phyloP scores from a whole-genome alignment of 345 rosid species.

The Combretum micranthum region DNA sequence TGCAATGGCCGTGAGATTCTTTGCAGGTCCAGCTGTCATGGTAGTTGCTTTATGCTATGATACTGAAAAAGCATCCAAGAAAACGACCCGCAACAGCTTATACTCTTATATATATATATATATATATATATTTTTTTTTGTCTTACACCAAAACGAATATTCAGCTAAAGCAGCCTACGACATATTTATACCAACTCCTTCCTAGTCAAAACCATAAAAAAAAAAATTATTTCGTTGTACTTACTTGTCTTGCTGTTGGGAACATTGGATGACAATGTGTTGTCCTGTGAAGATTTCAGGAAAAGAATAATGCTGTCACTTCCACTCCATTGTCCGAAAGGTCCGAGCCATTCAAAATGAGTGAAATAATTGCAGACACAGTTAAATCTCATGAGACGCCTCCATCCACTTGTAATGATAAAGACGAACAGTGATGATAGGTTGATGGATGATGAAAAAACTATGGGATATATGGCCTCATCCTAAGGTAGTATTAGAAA shows the following conservation, averaged over 20 bases:
- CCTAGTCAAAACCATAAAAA: constrained; percentile 12
- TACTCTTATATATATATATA: not conserved
- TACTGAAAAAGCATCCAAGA: constrained; percentile 12
- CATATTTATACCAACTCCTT: not conserved
- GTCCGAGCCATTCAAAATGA: too few species aligned
- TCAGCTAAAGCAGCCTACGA: constrained; percentile 1
- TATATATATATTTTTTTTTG: too few species aligned
- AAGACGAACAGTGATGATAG: constrained; percentile 28
- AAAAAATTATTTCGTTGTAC: not conserved
- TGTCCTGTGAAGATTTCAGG: too few species aligned
- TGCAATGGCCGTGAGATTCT: too few species aligned
- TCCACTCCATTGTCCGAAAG: too few species aligned
- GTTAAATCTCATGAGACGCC: too few species aligned
- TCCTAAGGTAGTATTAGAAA: constrained; percentile 48
- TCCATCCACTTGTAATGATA: too few species aligned
- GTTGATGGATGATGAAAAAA: constrained; percentile 26
- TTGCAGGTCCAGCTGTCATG: too few species aligned
- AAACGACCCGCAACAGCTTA: constrained; percentile 16
- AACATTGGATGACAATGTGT: too few species aligned
- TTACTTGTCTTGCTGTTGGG: not conserved
- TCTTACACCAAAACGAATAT: not conserved
- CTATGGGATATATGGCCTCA: constrained; percentile 69
- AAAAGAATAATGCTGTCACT: too few species aligned
- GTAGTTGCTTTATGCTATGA: constrained; percentile 6
- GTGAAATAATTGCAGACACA: too few species aligned